phyloP scores from a whole-genome alignment of 1,139 yeast species.

The Taphrina sp. region DNA sequence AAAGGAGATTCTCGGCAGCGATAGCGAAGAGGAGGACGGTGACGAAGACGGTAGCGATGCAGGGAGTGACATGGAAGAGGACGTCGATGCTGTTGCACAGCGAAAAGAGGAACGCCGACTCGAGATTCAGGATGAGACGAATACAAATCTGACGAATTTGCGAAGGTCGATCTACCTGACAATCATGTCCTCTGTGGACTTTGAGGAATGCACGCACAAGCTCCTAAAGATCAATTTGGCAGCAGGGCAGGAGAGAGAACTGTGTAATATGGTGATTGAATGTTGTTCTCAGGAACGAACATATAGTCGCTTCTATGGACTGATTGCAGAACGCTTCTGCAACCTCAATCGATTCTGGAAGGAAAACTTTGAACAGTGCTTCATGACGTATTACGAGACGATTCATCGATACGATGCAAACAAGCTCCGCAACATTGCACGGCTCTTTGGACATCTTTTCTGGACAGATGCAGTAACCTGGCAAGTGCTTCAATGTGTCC shows the following conservation, averaged over 20 bases:
- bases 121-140: slow-evolving; percentile 65
- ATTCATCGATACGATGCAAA: slow-evolving; percentile 70
- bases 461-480: slow-evolving; percentile 70
- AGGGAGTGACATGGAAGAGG: slow-evolving; percentile 41
- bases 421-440: slow-evolving; percentile 75
- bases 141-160: slow-evolving; percentile 58
- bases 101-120: slow-evolving; percentile 34
- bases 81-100: slow-evolving; percentile 41
- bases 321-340: slow-evolving; percentile 68
- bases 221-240: slow-evolving; percentile 50
- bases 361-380: slow-evolving; percentile 53
- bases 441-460: slow-evolving; percentile 80
- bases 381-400: slow-evolving; percentile 56
- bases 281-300: slow-evolving; percentile 86
- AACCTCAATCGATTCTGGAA: slow-evolving; percentile 57
- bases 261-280: slow-evolving; percentile 74
- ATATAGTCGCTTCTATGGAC: slow-evolving; percentile 81
- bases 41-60: slow-evolving; percentile 39
- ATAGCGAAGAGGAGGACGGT: slow-evolving; percentile 43
- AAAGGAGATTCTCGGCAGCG: slow-evolving; percentile 52
- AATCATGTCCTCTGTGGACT: slow-evolving; percentile 87
- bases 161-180: slow-evolving; percentile 78
- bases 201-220: slow-evolving; percentile 92
- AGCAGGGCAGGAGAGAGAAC: slow-evolving; percentile 45
- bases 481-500: slow-evolving; percentile 54